Conservation (phyloP, 345 rosid genomes). For the Bruguiera gymnorhiza region DNA sequence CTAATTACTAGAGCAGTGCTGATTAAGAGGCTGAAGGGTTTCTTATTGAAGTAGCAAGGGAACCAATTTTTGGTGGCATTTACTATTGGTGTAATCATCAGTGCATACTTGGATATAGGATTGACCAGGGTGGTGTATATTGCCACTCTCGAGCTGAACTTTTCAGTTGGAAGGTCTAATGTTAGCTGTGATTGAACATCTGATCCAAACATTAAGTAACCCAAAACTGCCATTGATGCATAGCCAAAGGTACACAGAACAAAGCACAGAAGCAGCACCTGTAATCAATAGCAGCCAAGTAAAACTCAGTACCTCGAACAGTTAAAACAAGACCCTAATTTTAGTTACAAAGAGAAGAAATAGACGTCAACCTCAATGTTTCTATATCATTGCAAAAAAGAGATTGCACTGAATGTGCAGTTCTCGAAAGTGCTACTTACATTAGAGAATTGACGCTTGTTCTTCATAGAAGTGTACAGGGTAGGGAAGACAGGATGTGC, state of each 20-base stretch:
- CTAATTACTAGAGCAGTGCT: conserved; percentile 14
- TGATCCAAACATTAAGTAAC: conserved; percentile 27
- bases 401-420: background rate
- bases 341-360: background rate
- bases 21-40: conserved; percentile 4
- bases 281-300: conserved; percentile 1
- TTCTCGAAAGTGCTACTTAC: conserved; percentile 39
- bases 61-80: conserved; percentile 16
- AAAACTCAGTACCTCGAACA: background rate
- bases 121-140: conserved; percentile 24
- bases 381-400: background rate
- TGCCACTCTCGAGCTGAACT: conserved; percentile 20
- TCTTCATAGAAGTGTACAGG: conserved; percentile 73
- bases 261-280: conserved; percentile 28
- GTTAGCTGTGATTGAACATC: conserved; percentile 28
- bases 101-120: conserved; percentile 27
- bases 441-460: conserved; percentile 68
- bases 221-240: conserved; percentile 27
- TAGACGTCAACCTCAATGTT: background rate
- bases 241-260: conserved; percentile 14
- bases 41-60: conserved; percentile 11
- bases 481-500: conserved; percentile 93
- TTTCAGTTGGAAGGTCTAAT: conserved; percentile 20
- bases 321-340: background rate
- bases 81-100: conserved; percentile 24